Evolutionary conservation across 441 rosid genomes (phyloP).

Genomic region (Codiaeum variegatum): DNA sequence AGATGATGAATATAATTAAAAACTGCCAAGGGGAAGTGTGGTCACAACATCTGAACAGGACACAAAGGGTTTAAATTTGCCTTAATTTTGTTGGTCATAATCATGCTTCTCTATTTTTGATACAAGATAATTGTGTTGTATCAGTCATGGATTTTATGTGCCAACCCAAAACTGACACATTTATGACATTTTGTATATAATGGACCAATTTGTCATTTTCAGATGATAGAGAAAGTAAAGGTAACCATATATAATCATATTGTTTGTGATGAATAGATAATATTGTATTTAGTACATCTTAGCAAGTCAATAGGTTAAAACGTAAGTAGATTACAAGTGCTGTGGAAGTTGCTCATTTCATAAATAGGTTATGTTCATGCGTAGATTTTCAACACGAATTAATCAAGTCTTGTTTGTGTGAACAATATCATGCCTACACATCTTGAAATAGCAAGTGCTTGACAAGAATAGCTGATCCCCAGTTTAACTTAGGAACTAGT

Average conservation of each 20-base stretch:
- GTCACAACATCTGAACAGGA: not conserved
- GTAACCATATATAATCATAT: not conserved
- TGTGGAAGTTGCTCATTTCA: not conserved
- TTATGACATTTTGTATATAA: not conserved
- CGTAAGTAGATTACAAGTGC: not conserved
- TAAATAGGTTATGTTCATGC: not conserved
- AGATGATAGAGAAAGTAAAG: not conserved
- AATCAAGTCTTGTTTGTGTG: not conserved
- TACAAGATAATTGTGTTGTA: not conserved
- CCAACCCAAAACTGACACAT: not conserved
- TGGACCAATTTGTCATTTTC: not conserved
- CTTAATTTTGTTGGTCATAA: not conserved
- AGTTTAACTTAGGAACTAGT: not conserved
- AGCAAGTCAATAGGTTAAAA: not conserved
- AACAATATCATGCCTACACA: not conserved
- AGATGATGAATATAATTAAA: too few species aligned
- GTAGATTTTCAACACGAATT: not conserved
- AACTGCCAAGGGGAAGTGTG: not conserved
- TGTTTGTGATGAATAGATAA: not conserved
- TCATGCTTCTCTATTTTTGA: not conserved
- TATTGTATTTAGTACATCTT: not conserved
- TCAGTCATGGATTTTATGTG: not conserved
- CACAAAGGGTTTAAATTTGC: not conserved
- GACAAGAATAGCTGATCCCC: not conserved
- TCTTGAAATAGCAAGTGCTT: not conserved